phyloP scores from a whole-genome alignment of 768 basidiomycete genomes.

The Boletus eberwhitei region DNA sequence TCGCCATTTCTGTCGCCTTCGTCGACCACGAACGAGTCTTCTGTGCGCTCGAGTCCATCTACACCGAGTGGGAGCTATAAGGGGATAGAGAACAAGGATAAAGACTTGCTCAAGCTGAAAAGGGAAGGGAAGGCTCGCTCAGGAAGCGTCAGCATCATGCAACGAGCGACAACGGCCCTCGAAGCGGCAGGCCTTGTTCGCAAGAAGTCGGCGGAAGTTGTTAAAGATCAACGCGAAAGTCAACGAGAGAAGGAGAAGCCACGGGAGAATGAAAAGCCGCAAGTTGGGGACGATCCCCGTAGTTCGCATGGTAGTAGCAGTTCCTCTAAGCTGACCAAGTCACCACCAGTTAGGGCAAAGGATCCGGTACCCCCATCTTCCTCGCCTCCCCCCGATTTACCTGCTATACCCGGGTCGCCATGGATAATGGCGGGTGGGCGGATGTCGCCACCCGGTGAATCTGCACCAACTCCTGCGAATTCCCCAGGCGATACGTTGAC shows the following conservation, averaged over 20 bases:
- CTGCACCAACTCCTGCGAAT: conserved; percentile 46
- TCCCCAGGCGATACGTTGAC: conserved; percentile 53
- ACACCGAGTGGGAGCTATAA: conserved; percentile 65
- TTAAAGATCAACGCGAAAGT: conserved; percentile 58
- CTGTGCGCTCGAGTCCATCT: conserved; percentile 58
- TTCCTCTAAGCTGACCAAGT: conserved; percentile 61
- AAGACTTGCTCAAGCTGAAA: conserved; percentile 46
- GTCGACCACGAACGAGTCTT: conserved; percentile 47
- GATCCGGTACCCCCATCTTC: conserved; percentile 45
- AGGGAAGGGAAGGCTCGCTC: conserved; percentile 63
- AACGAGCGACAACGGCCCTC: conserved; percentile 87
- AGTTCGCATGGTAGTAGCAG: conserved; percentile 62
- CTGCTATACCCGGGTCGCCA: conserved; percentile 55
- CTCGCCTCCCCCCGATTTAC: conserved; percentile 45
- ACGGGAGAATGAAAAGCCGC: conserved; percentile 40
- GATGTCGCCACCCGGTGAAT: conserved; percentile 35
- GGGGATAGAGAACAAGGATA: conserved; percentile 47
- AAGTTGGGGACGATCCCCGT: conserved; percentile 54
- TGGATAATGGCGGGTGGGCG: conserved; percentile 62
- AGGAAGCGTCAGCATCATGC: conserved; percentile 94
- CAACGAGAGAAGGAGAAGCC: conserved; percentile 41
- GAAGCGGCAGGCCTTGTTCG: conserved; percentile 81
- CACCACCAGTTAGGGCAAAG: conserved; percentile 56
- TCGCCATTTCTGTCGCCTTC: conserved; percentile 61
- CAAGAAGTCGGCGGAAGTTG: conserved; percentile 76